phyloP scores from a whole-genome alignment of 805 yeast species.

The Jamesozyma lodderae region DNA sequence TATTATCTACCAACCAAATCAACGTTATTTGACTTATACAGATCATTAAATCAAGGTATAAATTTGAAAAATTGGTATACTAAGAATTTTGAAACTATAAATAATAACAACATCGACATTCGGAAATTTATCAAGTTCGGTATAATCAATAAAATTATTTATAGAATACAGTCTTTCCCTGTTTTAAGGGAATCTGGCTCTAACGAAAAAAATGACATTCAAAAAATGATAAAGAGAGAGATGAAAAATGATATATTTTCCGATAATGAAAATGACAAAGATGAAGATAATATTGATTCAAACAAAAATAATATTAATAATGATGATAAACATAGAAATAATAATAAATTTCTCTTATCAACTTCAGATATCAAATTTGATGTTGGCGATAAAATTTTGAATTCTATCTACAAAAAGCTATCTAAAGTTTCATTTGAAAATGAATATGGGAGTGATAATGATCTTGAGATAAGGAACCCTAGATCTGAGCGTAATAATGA shows the following conservation, averaged over 20 bases:
- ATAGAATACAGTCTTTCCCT: conserved; percentile 74
- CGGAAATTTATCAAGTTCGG: conserved; percentile 86
- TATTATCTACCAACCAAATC: conserved; percentile 50
- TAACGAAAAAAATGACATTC: conserved; percentile 4
- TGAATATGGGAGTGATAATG: conserved; percentile 1
- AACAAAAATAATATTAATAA: conserved; percentile 10
- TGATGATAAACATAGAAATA: conserved; percentile 5
- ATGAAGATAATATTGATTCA: background rate
- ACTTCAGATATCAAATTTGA: conserved; percentile 29
- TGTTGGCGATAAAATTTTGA: conserved; percentile 24
- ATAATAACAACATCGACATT: conserved; percentile 55
- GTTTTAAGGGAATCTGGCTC: conserved; percentile 33
- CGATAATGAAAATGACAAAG: no score
- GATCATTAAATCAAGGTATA: conserved; percentile 70
- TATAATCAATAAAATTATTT: conserved; percentile 67
- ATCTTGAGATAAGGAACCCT: no score
- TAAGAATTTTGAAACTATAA: conserved; percentile 49
- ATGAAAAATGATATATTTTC: background rate
- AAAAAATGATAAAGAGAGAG: conserved; percentile 10
- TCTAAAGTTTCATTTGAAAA: conserved; percentile 23
- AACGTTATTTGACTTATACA: conserved; percentile 60
- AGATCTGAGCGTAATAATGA: no score
- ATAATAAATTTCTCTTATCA: conserved; percentile 13
- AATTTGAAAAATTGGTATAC: conserved; percentile 75
- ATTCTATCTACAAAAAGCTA: conserved; percentile 24